Base-by-base conservation (phyloP, 768 basidiomycete species). In the Lactarius hatsudake region DNA sequence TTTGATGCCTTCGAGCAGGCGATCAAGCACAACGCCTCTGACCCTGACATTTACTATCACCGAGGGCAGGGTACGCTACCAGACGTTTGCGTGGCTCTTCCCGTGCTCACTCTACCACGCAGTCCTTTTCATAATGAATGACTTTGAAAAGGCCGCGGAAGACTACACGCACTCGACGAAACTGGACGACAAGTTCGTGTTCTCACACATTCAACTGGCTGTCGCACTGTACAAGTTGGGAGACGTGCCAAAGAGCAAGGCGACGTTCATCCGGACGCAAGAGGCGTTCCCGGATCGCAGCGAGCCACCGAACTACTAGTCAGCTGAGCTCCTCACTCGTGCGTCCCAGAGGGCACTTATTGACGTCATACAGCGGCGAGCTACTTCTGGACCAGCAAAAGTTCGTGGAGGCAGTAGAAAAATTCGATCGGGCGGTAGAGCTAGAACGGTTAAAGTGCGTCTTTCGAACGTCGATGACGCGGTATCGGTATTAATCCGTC, bases 21-120 rank as follows among this genome's bases (percentile, higher is more conserved):
- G 1, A 89, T 94, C 74, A 81, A 83, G 72, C 84, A 90, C 71
- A 88, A 98, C 73, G 79, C 88, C 7, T 80, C 87, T 58, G 96
- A 98, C 78, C 89, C 96, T 0, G 96, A 98, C 77, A 94, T 97
- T 64, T 98, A 93, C 81, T 99, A 99, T 78, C 97, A 99, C 76
- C 93, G 96, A 72, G 97, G 96, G 55, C 97, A 99, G 82, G 93
- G 93, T 91, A 59, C 58, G 82, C 64, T 26, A 2, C 12, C 1
- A 63, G 10, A 51, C 45, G 34, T 10, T 5, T 9, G 40, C 6
- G 6, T 20, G 12, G 23, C 13, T 26, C 18, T 26, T 2, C n/a
- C 20, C n/a, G 5, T 15, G 42, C 60, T 68, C 17, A 67, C 36
- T 54, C 8, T 36, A 42, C 30, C 48, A 0, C 28, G 13, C 67